Conservation (phyloP, 78 protist species). For the Dictyostelium capitatum region DNA sequence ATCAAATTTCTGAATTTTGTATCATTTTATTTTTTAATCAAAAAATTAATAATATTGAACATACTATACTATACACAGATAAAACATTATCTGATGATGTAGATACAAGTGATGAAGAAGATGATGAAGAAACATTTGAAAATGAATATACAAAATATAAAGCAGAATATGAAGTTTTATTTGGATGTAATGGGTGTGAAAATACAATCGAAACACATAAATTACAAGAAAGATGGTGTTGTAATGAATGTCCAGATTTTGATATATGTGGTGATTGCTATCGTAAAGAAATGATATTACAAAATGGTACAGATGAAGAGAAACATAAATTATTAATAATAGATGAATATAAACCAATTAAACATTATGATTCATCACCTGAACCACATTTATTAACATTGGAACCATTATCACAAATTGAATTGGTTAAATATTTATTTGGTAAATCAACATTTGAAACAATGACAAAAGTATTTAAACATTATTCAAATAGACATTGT, state of each 20-base stretch:
- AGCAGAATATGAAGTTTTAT: background rate
- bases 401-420: constrained; percentile 1
- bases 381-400: background rate
- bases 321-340: background rate
- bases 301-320: background rate
- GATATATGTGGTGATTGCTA: constrained; percentile 33
- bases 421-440: background rate
- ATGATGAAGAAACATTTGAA: no score
- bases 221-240: constrained; percentile 18
- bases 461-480: background rate
- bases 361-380: constrained; percentile 18
- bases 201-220: background rate
- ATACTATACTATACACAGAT: no score
- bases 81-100: no score
- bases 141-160: no score
- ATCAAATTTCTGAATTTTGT: no score
- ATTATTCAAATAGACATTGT: constrained; percentile 41
- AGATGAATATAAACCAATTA: background rate
- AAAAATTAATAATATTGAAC: no score
- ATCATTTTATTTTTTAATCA: no score
- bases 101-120: no score
- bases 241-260: constrained; percentile 32
- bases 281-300: constrained; percentile 3
- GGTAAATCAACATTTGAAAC: constrained; percentile 24
- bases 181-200: constrained; percentile 24